Evolutionary conservation across 2,329 filamentous ascomycete genomes (phyloP).

Genomic region (Xylaria sp.): DNA sequence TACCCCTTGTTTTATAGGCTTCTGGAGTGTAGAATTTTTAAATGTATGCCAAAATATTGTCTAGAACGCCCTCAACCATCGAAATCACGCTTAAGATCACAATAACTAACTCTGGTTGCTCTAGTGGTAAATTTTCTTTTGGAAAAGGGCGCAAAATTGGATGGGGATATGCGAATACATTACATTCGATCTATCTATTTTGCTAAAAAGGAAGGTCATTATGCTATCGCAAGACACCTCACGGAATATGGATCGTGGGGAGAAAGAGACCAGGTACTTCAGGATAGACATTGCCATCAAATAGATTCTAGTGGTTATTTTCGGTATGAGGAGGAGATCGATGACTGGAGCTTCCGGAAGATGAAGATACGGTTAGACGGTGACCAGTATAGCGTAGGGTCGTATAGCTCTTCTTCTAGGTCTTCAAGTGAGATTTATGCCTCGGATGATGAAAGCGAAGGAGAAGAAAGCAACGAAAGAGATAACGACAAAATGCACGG

Average conservation of each 20-base stretch:
- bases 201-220: neutral
- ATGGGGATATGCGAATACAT: slow-evolving; percentile 16
- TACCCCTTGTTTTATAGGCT: neutral
- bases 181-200: slow-evolving; percentile 20
- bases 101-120: neutral
- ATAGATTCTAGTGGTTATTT: neutral
- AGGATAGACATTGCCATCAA: neutral
- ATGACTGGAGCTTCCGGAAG: neutral
- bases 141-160: slow-evolving; percentile 3
- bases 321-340: neutral
- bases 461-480: neutral
- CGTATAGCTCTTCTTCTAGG: neutral
- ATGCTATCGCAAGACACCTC: slow-evolving; percentile 2
- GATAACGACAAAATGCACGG: neutral
- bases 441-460: neutral
- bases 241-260: slow-evolving; percentile 14
- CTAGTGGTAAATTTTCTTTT: slow-evolving; percentile 22
- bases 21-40: neutral
- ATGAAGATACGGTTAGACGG: neutral
- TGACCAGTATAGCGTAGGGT: neutral
- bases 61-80: neutral
- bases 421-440: too few relatives aligned
- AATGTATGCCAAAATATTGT: neutral
- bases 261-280: slow-evolving; percentile 11
- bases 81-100: neutral